A percentile compares a stretch with the other conserved stretches of the same genome.
Evolutionary conservation across 2,329 filamentous ascomycete genomes (phyloP).

Genomic region (Thielaviopsis musarum): DNA sequence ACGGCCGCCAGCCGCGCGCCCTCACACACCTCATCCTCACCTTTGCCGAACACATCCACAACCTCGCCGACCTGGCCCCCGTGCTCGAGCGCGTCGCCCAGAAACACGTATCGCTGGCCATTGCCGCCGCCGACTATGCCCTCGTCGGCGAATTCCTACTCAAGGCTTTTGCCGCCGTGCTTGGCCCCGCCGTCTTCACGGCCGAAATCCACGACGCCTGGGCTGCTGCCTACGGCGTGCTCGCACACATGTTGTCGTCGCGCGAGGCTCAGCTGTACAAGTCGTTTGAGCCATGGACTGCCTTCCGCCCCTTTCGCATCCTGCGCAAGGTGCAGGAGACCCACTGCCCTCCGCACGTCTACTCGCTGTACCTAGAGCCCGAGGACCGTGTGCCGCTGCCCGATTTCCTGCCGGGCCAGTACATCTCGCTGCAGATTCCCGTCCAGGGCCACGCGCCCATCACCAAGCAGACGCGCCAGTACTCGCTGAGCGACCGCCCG

Average conservation of each 20-base stretch:
- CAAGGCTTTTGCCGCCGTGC: slow-evolving; percentile 47
- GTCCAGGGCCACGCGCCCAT: slow-evolving; percentile 31
- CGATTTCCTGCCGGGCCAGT: slow-evolving; percentile 52
- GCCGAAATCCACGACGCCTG: slow-evolving; percentile 52
- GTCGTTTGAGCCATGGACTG: slow-evolving; percentile 23
- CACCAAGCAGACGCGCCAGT: slow-evolving; percentile 57
- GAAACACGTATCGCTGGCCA: slow-evolving; percentile 58
- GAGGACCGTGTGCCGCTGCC: slow-evolving; percentile 41
- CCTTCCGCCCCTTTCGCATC: slow-evolving; percentile 38
- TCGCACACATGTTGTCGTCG: slow-evolving; percentile 54
- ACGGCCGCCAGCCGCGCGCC: slow-evolving; percentile 50
- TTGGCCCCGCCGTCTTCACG: slow-evolving; percentile 47
- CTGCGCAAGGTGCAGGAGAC: slow-evolving; percentile 40
- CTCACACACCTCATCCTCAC: slow-evolving; percentile 53
- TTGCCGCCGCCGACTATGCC: slow-evolving; percentile 51
- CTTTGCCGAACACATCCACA: slow-evolving; percentile 57
- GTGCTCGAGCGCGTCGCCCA: slow-evolving; percentile 53
- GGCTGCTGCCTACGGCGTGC: slow-evolving; percentile 52
- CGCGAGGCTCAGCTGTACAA: slow-evolving; percentile 47
- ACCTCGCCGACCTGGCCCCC: slow-evolving; percentile 41
- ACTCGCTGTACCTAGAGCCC: slow-evolving; percentile 54
- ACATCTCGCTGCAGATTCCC: slow-evolving; percentile 47
- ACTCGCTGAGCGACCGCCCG: slow-evolving; percentile 49
- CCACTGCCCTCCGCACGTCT: slow-evolving; percentile 32
- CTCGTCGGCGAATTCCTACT: slow-evolving; percentile 55